Evolutionary conservation across 2,329 filamentous ascomycete species (phyloP).

Genomic region (Fusarium nodosum): DNA sequence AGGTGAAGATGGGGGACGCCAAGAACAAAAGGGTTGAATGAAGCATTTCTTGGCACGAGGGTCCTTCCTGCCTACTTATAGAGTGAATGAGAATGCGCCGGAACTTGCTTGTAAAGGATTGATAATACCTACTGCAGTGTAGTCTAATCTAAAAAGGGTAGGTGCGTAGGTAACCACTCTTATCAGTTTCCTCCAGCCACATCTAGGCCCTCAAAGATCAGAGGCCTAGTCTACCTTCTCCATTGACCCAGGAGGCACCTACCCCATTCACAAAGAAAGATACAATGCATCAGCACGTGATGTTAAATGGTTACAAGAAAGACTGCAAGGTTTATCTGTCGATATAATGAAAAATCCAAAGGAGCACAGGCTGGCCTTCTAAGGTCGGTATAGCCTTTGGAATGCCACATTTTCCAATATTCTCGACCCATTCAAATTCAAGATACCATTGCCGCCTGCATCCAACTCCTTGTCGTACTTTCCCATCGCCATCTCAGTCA

Average conservation of each 20-base stretch:
- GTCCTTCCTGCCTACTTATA: conserved; percentile 1
- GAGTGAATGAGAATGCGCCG: background rate
- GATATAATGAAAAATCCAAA: background rate
- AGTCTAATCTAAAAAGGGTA: conserved; percentile 16
- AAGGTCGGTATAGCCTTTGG: conserved; percentile 3
- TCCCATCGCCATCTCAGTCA: conserved; percentile 36
- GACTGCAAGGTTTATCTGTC: no score
- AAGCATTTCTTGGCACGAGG: conserved; percentile 1
- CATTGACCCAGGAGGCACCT: background rate
- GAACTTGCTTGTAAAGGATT: background rate
- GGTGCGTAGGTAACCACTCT: conserved; percentile 2
- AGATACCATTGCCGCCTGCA: conserved; percentile 12
- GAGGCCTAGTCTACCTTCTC: background rate
- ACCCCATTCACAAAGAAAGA: background rate
- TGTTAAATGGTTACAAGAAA: background rate
- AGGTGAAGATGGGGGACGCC: background rate
- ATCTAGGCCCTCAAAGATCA: conserved; percentile 4
- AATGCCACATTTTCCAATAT: conserved; percentile 40
- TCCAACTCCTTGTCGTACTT: conserved; percentile 25
- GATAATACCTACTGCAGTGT: background rate
- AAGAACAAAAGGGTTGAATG: background rate
- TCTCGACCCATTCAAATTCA: conserved; percentile 21
- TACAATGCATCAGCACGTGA: background rate
- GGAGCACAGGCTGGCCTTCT: background rate
- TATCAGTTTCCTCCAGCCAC: conserved; percentile 5